These are phyloP conservation scores for Scutellaria barbata DNA, from an alignment of 257 asterid genomes.

Conservation along the genomic window DNA sequence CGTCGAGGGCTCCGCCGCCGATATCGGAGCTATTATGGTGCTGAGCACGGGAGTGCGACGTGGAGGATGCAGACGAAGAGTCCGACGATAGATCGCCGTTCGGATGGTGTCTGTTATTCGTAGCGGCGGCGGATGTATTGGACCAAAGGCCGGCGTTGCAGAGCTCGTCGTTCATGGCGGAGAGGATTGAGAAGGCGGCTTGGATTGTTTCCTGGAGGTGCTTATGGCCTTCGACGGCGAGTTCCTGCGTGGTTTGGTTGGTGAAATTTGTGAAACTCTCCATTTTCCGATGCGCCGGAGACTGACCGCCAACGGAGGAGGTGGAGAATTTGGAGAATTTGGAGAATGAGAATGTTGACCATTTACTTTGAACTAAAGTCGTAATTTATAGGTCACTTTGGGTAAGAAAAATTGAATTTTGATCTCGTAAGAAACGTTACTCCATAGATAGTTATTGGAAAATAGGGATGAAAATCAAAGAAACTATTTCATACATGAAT, in stretches of 20 bases:
- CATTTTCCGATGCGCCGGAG: constrained; percentile 36
- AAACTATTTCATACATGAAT: no score
- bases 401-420: not conserved
- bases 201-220: constrained; percentile 77
- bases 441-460: no score
- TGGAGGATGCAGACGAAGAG: constrained; percentile 58
- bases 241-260: constrained; percentile 52
- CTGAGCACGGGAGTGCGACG: constrained; percentile 48
- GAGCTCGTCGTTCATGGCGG: constrained; percentile 90
- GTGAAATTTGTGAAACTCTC: constrained; percentile 46
- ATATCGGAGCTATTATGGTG: constrained; percentile 53
- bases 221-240: constrained; percentile 69
- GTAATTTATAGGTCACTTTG: not conserved
- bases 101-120: constrained; percentile 46
- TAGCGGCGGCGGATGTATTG: constrained; percentile 40
- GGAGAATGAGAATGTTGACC: not conserved
- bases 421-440: no score
- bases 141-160: constrained; percentile 90
- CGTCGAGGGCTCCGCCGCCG: constrained; percentile 92
- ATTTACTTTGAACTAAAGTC: not conserved
- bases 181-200: constrained; percentile 72
- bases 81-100: constrained; percentile 68
- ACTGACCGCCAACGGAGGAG: not conserved
- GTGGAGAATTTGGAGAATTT: not conserved
- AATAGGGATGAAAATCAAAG: no score